Evolutionary conservation across 1,139 yeast genomes (phyloP).

Genomic region (Scheffersomyces parashehatae): DNA sequence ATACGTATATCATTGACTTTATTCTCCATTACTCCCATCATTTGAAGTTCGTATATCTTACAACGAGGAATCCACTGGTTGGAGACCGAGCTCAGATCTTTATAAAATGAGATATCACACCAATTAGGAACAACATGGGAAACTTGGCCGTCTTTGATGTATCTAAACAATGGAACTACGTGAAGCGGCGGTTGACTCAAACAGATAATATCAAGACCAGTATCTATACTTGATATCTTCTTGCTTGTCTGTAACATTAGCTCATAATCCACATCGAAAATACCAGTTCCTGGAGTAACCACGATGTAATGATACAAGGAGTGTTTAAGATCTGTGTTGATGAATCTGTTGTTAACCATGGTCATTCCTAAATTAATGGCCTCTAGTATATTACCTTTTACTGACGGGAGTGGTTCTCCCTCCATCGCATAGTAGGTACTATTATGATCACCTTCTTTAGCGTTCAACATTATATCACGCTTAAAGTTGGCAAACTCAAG

Average conservation of each 20-base stretch:
- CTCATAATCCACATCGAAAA: conserved; percentile 87
- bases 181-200: conserved; percentile 90
- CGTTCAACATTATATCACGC: conserved; percentile 62
- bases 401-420: conserved; percentile 76
- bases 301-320: conserved; percentile 84
- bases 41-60: conserved; percentile 90
- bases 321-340: conserved; percentile 83
- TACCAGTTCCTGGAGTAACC: conserved; percentile 90
- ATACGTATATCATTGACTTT: conserved; percentile 70
- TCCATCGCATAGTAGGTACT: conserved; percentile 35
- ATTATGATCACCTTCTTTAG: conserved; percentile 27
- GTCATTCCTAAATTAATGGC: conserved; percentile 84
- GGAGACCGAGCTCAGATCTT: conserved; percentile 46
- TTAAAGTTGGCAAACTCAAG: conserved; percentile 84
- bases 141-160: conserved; percentile 46
- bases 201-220: conserved; percentile 86
- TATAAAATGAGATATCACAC: conserved; percentile 92
- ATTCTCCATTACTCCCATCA: conserved; percentile 97
- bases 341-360: conserved; percentile 74
- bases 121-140: conserved; percentile 88
- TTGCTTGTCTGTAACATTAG: conserved; percentile 73
- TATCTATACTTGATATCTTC: conserved; percentile 73
- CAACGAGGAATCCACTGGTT: conserved; percentile 90
- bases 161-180: conserved; percentile 85
- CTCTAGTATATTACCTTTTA: conserved; percentile 86